Evolutionary conservation across 2,329 filamentous ascomycete genomes (phyloP), one percentile per base, ranked within the genome.

Genomic region (Ophiostoma sp.): DNA sequence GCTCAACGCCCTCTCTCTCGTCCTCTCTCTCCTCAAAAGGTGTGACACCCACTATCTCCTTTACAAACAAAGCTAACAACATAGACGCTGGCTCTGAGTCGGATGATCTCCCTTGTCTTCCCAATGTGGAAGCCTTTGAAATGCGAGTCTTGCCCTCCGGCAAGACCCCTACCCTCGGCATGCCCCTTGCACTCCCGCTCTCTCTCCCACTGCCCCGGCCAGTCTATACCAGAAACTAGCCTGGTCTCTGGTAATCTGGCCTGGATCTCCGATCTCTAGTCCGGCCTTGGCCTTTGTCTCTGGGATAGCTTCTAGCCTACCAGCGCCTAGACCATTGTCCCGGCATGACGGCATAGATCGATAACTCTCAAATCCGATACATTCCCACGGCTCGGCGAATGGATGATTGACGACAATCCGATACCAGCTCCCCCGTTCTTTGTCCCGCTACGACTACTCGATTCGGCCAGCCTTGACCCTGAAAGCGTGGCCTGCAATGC

Each of bases 161-260:
- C 18, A 55, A 36, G n/a, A 55, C 49, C 18, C 49, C 18, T 1
- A 27, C 27, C 11, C 45, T 16, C 49, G 49, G 49, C 49, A 55
- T 27, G 49, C 49, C 49, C 27, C 49, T 55, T 55, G 49, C 49
- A 27, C 49, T 55, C 49, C 49, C 49, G 49, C 18, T 55, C 18
- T 55, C 49, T 36, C 49, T 27, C 49, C 49, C 49, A 55, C 49
- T 55, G 14, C 49, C 49, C 49, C 49, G 49, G 49, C 49, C 49
- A 55, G 49, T 55, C 49, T 55, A 55, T 55, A 18, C 49, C 18
- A 27, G 49, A 18, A 27, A 55, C 49, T 55, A 55, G 49, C 8
- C 45, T 5, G 11, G 12, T 27, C 2, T 27, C 49, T 55, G 63
- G 52, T 4, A 5, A 12, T 68, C 45, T 47, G 16, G 45, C 27